Base-by-base conservation (phyloP, 805 yeast genomes). In the Schizosaccharomyces cryophilus region DNA sequence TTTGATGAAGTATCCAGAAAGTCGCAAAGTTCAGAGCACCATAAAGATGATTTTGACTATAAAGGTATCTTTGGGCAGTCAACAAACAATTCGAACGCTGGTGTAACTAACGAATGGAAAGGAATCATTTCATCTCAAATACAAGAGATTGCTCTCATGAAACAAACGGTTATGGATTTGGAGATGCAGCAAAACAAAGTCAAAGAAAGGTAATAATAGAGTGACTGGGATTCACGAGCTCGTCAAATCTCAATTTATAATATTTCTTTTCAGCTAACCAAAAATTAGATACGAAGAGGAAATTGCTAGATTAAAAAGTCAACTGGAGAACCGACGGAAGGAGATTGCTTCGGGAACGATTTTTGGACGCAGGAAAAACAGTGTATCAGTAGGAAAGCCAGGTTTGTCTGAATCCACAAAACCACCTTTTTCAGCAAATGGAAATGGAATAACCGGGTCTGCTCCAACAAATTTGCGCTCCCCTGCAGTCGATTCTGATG, bases 181-280 rank as follows among this genome's bases (percentile, higher is more conserved):
- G 97, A 93, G 72, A 80, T 84, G 78, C 90, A 95, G 48, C 97
- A 90, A 74, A 78, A 95, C 66, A 86, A 87, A 70, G 85, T 93
- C 79, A 89, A 90, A 73, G 96, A 90, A 69, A 88, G 89, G 58
- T 65, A 63, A 90, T 62, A 75, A 80, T 69, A 78, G 93, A 66
- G 78, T 90, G 72, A 87, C 89, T 72, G 81, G 83, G 64, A 95
- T 87, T 70, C 77, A n/a, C n/a, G n/a, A n/a, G n/a, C n/a, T n/a
- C n/a, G n/a, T n/a, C n/a, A n/a, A n/a, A n/a, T n/a, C n/a, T n/a
- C n/a, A n/a, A n/a, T n/a, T n/a, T n/a, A n/a, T n/a, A 90, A 65
- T 95, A 87, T 67, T 80, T 78, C 68, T 77, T 31, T n/a, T 35
- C 9, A 2, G 11, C 47, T 35, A 35, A 35, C 42, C 1, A 6